Base-by-base conservation (phyloP, 1,284 basidiomycete species). In the Phaffia rhodozyma region DNA sequence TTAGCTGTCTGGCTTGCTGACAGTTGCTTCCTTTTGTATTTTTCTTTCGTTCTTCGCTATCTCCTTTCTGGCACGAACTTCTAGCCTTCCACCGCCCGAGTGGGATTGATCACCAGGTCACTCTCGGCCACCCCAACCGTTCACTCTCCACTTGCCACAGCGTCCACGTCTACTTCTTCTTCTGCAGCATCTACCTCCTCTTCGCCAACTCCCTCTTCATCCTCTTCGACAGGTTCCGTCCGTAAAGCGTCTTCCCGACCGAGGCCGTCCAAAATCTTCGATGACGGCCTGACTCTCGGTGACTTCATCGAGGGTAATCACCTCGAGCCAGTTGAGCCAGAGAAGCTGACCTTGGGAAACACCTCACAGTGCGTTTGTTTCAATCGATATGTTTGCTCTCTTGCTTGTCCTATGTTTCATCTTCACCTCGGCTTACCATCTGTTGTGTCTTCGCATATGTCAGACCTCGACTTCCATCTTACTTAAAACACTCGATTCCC, bases 401-500 rank as follows among this genome's bases (percentile, higher is more conserved):
- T n/a, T 21, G 29, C 51, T 29, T 47, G 6, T 49, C 61, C 20
- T 32, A n/a, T 29, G 18, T 51, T 58, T 30, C 25, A 13, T 25
- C 43, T 5, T 7, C 7, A 7, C 60, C 51, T 27, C 30, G 21
- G 30, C 25, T 34, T 16, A 18, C 30, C 20, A n/a, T 23, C n/a
- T 43, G 69, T 62, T 67, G 49, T 51, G 55, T 53, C 32, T 43
- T 61, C 48, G n/a, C 48, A 52, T 63, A 21, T 3, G 32, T 7
- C 70, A 93, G 91, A 50, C 89, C 88, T 27, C 88, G 96, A 23
- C 80, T 98, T 23, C 96, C 96, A 18, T 84, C 85, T 3, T 89
- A 89, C 78, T 80, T 98, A 43, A 97, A 97, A 79, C 97, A 94
- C 27, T 86, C 85, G 38, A 91, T 93, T 69, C 94, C 96, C 0